Evolutionary conservation across 129 eudicot genomes (phyloP), one percentile per base, ranked within the genome.

Genomic region (Arctium lappa): DNA sequence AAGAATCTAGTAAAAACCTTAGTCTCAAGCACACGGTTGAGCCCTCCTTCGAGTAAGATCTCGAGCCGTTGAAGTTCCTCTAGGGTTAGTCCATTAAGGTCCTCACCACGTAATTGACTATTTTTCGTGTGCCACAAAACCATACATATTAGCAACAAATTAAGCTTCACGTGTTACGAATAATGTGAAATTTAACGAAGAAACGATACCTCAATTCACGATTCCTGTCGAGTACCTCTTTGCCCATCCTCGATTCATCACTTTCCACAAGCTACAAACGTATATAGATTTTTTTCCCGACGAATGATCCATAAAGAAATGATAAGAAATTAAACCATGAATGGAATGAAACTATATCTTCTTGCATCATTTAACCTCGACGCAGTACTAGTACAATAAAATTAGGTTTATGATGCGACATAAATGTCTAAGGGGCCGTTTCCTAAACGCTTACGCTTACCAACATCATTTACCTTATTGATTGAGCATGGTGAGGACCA

Each of bases 101-200:
- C 93, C 88, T 90, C 94, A n/a, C 94, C 94, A 33, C 81, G 89
- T 83, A 92, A 46, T 72, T 81, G 91, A 77, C 97, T 92, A 81
- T 75, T 74, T 71, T 77, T 32, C 18, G 31, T 56, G 27, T n/a
- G 68, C 8, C 8, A 63, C 22, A 50, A 85, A 79, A 46, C 60
- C 39, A 56, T 15, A 69, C 44, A 70, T 27, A 65, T 69, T 77
- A 68, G 79, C 16, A 7, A 85, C 73, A 50, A 42, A 12, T 16
- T 56, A 2, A 7, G 12, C 8, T 65, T n/a, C 3, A 33, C 29
- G 34, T 32, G 16, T 3, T 65, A 5, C n/a, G 36, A 33, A 6
- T 37, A 44, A 53, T 22, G 15, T 12, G 10, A 29, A 38, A 36
- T 38, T 13, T 8, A 53, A 74, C 33, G 5, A 68, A 75, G 1